Evolutionary conservation across 2,329 filamentous ascomycete genomes (phyloP).

Genomic region (Ceratocystis lukuohia): DNA sequence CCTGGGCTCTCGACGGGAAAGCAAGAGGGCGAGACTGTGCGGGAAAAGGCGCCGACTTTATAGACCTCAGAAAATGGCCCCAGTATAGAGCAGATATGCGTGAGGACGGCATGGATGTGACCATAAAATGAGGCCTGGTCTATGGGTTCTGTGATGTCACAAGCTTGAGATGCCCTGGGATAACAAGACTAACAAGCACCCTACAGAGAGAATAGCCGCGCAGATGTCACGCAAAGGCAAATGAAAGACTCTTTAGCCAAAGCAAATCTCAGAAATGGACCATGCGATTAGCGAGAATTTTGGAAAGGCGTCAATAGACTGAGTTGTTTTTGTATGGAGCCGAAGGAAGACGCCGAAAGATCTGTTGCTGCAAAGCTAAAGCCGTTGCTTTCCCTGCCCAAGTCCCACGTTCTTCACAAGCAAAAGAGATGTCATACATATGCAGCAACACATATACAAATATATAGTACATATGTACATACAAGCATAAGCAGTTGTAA

Average conservation of each 20-base stretch:
- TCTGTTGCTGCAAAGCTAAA: not conserved
- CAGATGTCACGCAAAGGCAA: not conserved
- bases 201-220: not conserved
- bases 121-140: not conserved
- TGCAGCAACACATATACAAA: not conserved
- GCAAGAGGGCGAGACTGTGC: not conserved
- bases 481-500: not conserved
- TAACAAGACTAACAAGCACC: not conserved
- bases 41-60: not conserved
- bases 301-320: not conserved
- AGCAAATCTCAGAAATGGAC: not conserved
- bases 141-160: not conserved
- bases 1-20: not conserved
- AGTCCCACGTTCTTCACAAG: not conserved
- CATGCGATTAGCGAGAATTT: not conserved
- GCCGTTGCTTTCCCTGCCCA: conserved; percentile 8
- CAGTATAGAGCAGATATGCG: not conserved
- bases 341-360: not conserved
- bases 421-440: not conserved
- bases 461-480: not conserved
- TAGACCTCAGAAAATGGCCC: not conserved
- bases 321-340: not conserved
- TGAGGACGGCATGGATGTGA: not conserved
- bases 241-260: not conserved
- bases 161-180: not conserved